Percentiles rank a stretch among this genome's conserved stretches.
Conservation (phyloP, 2,329 filamentous ascomycete species). For the Epicoccum sorghinum region DNA sequence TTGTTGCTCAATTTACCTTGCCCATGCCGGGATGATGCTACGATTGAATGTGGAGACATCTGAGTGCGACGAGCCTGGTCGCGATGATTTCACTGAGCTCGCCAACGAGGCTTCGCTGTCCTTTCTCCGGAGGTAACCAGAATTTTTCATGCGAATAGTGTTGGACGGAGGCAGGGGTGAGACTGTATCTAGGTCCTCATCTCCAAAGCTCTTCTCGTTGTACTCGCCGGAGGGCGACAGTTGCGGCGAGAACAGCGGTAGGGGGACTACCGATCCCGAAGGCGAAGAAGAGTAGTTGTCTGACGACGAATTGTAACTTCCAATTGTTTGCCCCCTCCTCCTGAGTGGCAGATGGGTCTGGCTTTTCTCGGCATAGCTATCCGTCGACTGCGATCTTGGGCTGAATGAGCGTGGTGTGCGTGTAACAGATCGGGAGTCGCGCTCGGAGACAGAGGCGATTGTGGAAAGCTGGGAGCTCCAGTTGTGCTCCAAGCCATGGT, state of each 20-base stretch:
- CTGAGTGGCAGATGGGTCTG: conserved; percentile 26
- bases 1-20: conserved; percentile 32
- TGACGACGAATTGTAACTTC: conserved; percentile 42
- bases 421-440: conserved; percentile 42
- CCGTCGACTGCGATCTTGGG: conserved; percentile 40
- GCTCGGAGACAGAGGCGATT: conserved; percentile 46
- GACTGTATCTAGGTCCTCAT: conserved; percentile 48
- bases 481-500: conserved; percentile 43
- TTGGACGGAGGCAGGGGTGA: conserved; percentile 47
- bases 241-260: conserved; percentile 43
- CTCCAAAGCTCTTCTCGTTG: conserved; percentile 39
- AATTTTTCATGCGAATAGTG: conserved; percentile 47
- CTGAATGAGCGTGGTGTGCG: conserved; percentile 41
- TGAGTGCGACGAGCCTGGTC: conserved; percentile 45
- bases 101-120: conserved; percentile 41
- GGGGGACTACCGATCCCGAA: conserved; percentile 44
- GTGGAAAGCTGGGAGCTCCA: conserved; percentile 51
- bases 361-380: conserved; percentile 35
- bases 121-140: conserved; percentile 42
- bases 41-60: conserved; percentile 43
- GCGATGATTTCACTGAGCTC: conserved; percentile 29
- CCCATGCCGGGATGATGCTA: conserved; percentile 48
- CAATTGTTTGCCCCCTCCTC: conserved; percentile 41
- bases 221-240: conserved; percentile 27
- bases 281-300: conserved; percentile 39